Conservation (phyloP, 2,329 filamentous ascomycete species). For the Emmonsia crescens region DNA sequence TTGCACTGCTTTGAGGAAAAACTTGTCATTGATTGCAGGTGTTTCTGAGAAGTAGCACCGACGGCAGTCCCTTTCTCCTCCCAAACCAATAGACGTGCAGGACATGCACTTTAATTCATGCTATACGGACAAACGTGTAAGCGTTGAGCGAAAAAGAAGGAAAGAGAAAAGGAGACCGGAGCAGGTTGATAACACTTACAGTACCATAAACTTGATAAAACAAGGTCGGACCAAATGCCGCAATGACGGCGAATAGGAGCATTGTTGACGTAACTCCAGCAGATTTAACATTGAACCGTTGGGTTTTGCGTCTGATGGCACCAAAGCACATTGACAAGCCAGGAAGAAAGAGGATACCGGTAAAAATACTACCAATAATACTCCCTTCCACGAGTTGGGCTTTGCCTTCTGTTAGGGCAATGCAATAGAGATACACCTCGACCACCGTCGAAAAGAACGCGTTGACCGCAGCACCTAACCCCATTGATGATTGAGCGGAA, state of each 20-base stretch:
- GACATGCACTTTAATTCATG: conserved; percentile 80
- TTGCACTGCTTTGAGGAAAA: conserved; percentile 81
- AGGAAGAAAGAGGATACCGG: conserved; percentile 86
- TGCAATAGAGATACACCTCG: conserved; percentile 94
- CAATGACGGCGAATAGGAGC: conserved; percentile 91
- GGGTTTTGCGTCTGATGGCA: conserved; percentile 93
- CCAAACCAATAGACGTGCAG: conserved; percentile 38
- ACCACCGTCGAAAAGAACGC: conserved; percentile 97
- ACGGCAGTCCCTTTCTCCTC: conserved; percentile 57
- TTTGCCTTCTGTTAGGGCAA: conserved; percentile 87
- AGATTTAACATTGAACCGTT: conserved; percentile 93
- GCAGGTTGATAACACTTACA: conserved; percentile 45
- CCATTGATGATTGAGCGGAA: conserved; percentile 97
- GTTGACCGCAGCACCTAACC: conserved; percentile 90
- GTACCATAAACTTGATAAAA: conserved; percentile 99
- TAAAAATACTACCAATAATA: conserved; percentile 95
- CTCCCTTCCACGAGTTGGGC: conserved; percentile 88
- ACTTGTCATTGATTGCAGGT: conserved; percentile 72
- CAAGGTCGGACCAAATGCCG: conserved; percentile 85
- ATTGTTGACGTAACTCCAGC: conserved; percentile 96
- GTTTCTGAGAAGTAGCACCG: conserved; percentile 89
- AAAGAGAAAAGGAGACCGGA: conserved; percentile 26
- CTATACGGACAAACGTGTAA: conserved; percentile 35
- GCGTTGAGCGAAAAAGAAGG: neutral
- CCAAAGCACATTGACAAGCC: conserved; percentile 98